Conservation (phyloP, 108 stramenopile genomes). For the Hondaea fermentalgiana region DNA sequence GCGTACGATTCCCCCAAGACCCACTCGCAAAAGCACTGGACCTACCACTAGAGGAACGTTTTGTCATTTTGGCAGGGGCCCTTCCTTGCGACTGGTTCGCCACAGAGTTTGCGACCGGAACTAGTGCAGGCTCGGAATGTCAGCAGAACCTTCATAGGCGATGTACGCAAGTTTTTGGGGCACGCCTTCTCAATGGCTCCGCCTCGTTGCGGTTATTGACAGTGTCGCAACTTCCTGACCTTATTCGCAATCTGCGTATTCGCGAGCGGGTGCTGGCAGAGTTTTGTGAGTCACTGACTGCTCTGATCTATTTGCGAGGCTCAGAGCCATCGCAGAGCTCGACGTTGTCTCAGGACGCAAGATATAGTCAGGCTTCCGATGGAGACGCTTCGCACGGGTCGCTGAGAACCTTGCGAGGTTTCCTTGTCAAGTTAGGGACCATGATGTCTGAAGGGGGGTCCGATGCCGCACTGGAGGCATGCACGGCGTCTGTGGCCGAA, state of each 20-base stretch:
- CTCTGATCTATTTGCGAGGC: background rate
- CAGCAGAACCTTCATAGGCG: background rate
- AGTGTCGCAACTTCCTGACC: background rate
- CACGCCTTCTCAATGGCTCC: background rate
- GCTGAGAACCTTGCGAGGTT: background rate
- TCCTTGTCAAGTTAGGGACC: background rate
- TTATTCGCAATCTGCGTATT: background rate
- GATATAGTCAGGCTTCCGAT: background rate
- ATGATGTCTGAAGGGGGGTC: background rate
- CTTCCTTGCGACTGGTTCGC: background rate
- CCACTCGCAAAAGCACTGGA: background rate
- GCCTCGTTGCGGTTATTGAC: background rate
- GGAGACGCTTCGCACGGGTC: background rate
- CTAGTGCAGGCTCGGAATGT: background rate
- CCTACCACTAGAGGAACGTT: background rate
- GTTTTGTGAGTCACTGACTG: background rate
- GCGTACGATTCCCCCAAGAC: background rate
- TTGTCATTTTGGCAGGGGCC: background rate
- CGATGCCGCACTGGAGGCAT: background rate
- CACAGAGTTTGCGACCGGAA: background rate
- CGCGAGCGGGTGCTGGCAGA: background rate
- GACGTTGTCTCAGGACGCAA: background rate
- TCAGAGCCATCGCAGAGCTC: background rate
- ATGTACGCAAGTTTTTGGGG: background rate
- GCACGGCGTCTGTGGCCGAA: background rate